Evolutionary conservation across 2,329 filamentous ascomycete species (phyloP).

Genomic region (Cryphonectria radicalis): DNA sequence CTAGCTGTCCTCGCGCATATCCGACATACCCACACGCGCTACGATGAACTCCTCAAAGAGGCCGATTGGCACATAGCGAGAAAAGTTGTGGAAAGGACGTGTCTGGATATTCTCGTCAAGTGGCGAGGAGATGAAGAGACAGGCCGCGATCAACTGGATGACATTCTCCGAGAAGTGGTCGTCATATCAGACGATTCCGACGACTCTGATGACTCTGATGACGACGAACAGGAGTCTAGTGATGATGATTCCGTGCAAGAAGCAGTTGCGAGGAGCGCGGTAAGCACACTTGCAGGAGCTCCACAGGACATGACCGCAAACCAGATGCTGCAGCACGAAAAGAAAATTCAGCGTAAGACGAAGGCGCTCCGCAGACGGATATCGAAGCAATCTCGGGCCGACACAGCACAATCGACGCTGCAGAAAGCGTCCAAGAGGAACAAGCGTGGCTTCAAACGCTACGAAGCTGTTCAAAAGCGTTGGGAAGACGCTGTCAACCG

Average conservation of each 20-base stretch:
- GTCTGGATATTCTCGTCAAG: conserved; percentile 69
- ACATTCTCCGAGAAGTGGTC: conserved; percentile 68
- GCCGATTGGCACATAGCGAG: conserved; percentile 63
- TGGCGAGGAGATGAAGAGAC: conserved; percentile 74
- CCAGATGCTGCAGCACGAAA: not conserved
- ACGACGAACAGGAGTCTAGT: conserved; percentile 43
- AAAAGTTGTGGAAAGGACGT: conserved; percentile 63
- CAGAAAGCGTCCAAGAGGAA: conserved; percentile 40
- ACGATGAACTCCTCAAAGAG: conserved; percentile 64
- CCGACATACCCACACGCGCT: conserved; percentile 68
- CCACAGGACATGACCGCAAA: not conserved
- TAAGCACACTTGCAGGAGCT: not conserved
- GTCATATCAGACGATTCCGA: conserved; percentile 59
- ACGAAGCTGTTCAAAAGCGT: conserved; percentile 40
- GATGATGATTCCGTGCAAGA: conserved; percentile 36
- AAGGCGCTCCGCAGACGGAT: not conserved
- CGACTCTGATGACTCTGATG: conserved; percentile 39
- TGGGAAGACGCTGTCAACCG: conserved; percentile 41
- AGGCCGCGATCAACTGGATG: conserved; percentile 68
- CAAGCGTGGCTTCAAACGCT: conserved; percentile 52
- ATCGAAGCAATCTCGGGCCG: not conserved
- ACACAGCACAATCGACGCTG: conserved; percentile 30
- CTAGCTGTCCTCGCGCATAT: conserved; percentile 70
- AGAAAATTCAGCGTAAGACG: conserved; percentile 2
- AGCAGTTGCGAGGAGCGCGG: not conserved